These are phyloP conservation scores for Taxawa tesnikishii DNA, from an alignment of 2,329 filamentous ascomycete species.

Conservation along the genomic window DNA sequence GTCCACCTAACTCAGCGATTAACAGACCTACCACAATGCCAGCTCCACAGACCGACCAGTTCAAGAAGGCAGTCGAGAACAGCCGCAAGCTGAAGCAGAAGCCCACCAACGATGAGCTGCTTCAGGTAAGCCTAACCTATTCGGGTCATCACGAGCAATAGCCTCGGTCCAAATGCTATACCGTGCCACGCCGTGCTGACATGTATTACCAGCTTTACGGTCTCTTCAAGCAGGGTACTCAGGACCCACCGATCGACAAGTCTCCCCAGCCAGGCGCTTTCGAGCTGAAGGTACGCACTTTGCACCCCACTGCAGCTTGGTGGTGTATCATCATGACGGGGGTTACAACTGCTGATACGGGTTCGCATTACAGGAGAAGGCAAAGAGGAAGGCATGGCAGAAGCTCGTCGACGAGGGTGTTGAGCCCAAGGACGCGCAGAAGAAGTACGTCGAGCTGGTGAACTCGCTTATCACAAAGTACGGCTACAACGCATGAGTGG, in stretches of 20 bases:
- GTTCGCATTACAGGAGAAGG: constrained; percentile 39
- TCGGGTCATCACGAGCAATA: too few relatives aligned
- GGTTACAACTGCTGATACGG: background rate
- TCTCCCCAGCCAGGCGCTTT: constrained; percentile 51
- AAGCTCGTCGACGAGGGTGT: constrained; percentile 52
- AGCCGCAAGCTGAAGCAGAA: constrained; percentile 56
- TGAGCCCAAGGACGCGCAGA: constrained; percentile 56
- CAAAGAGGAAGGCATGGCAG: constrained; percentile 70
- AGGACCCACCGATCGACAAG: constrained; percentile 22
- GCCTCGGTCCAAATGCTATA: too few relatives aligned
- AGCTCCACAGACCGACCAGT: constrained; percentile 44
- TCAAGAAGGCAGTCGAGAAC: constrained; percentile 63
- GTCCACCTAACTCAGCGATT: too few relatives aligned
- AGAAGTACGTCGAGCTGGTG: constrained; percentile 61
- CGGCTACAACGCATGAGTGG: constrained; percentile 52
- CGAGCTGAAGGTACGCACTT: constrained; percentile 48
- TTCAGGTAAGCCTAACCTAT: constrained; percentile 45
- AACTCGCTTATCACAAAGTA: constrained; percentile 58
- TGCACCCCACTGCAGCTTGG: background rate
- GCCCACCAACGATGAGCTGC: constrained; percentile 52
- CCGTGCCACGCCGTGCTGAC: too few relatives aligned
- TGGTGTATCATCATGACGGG: background rate
- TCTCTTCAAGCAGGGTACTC: constrained; percentile 33
- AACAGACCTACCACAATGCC: too few relatives aligned
- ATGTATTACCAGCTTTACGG: constrained; percentile 46